phyloP scores from a whole-genome alignment of 805 yeast genomes.

The Millerozyma miso region DNA sequence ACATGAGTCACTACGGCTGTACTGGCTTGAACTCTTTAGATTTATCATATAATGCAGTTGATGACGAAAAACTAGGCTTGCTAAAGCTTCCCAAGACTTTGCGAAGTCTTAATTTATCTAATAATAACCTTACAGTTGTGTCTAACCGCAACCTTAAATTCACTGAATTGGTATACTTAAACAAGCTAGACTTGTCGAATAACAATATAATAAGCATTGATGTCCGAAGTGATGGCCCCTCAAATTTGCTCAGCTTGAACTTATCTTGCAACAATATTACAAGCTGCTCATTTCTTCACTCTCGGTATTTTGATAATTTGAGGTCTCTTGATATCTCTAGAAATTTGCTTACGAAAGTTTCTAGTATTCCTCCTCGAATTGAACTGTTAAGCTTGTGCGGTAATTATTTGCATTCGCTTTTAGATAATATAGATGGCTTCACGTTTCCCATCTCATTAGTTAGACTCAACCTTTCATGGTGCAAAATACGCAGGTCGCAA shows the following conservation, averaged over 20 bases:
- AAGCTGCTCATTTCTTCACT: conserved; percentile 4
- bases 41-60: conserved; percentile 24
- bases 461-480: conserved; percentile 13
- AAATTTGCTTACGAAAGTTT: conserved; percentile 15
- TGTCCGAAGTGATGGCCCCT: neutral
- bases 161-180: conserved; percentile 5
- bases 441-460: conserved; percentile 10
- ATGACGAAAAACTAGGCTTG: conserved; percentile 13
- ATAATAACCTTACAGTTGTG: conserved; percentile 13
- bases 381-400: conserved; percentile 17
- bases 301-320: conserved; percentile 10
- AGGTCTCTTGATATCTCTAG: conserved; percentile 20
- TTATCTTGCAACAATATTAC: conserved; percentile 24
- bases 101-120: conserved; percentile 20
- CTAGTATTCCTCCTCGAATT: conserved; percentile 12
- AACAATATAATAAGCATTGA: conserved; percentile 13
- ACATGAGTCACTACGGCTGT: conserved; percentile 5
- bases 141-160: conserved; percentile 1
- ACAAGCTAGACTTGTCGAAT: conserved; percentile 23
- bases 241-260: conserved; percentile 12
- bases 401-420: conserved; percentile 12
- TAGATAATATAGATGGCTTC: conserved; percentile 3
- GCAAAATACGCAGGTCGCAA: conserved; percentile 5
- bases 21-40: conserved; percentile 16
- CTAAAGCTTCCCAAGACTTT: conserved; percentile 18